phyloP scores from a whole-genome alignment of 2,329 filamentous ascomycete species.

The Cadophora sp. region DNA sequence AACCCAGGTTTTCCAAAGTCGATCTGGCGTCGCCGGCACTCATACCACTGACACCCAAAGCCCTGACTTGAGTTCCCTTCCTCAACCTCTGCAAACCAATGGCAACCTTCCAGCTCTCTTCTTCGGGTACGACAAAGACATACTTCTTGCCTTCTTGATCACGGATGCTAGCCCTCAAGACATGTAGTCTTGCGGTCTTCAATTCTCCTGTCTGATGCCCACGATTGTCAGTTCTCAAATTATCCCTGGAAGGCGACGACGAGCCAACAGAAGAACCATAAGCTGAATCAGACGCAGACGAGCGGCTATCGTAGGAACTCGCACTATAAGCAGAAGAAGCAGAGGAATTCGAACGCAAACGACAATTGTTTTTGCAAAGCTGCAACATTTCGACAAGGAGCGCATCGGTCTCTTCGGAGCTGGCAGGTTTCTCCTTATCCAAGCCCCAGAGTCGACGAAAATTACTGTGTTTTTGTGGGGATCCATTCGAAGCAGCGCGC shows the following conservation, averaged over 20 bases:
- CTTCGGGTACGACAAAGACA: conserved; percentile 68
- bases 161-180: conserved; percentile 67
- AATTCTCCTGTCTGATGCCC: conserved; percentile 57
- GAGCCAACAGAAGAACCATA: conserved; percentile 42
- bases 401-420: conserved; percentile 70
- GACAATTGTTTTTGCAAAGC: conserved; percentile 69
- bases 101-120: conserved; percentile 73
- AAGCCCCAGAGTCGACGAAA: conserved; percentile 48
- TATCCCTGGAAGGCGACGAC: conserved; percentile 34
- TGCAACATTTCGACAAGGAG: conserved; percentile 67
- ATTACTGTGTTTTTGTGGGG: conserved; percentile 36
- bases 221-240: conserved; percentile 35
- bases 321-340: conserved; percentile 42
- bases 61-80: conserved; percentile 64
- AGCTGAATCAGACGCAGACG: conserved; percentile 40
- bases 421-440: conserved; percentile 47
- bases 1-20: conserved; percentile 65
- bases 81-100: conserved; percentile 66
- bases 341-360: conserved; percentile 53
- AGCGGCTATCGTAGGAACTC: conserved; percentile 37
- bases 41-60: conserved; percentile 65
- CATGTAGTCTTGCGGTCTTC: conserved; percentile 62
- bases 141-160: conserved; percentile 72
- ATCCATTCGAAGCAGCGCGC: conserved; percentile 44
- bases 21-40: conserved; percentile 58